A percentile compares a stretch with the other conserved stretches of the same genome.
Conservation (phyloP, 441 rosid species). For the Adansonia grandidieri region DNA sequence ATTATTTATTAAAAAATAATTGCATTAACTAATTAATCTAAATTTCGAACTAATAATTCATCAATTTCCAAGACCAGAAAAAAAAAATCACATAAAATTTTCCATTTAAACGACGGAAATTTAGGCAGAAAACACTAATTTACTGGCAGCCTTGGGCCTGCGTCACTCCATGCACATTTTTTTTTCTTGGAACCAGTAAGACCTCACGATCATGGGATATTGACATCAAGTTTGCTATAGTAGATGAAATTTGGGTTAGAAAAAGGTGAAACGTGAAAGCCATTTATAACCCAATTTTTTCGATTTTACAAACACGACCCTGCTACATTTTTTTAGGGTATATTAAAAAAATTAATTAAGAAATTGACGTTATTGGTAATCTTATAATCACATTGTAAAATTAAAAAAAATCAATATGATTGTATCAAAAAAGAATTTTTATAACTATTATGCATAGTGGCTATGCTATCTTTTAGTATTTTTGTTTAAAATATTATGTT, state of each 20-base stretch:
- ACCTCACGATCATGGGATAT: background rate
- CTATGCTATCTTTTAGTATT: background rate
- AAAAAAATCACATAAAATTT: background rate
- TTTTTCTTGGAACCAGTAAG: background rate
- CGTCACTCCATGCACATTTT: background rate
- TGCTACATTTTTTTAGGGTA: too few species aligned
- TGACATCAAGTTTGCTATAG: background rate
- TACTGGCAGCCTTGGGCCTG: background rate
- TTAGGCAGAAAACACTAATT: background rate
- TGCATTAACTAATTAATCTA: too few species aligned
- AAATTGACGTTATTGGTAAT: too few species aligned
- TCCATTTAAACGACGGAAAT: background rate
- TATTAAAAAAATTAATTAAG: too few species aligned
- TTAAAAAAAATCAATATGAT: too few species aligned
- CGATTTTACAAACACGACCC: too few species aligned
- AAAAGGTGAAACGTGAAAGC: background rate
- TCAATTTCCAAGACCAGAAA: background rate
- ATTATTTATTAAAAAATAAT: too few species aligned
- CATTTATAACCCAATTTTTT: too few species aligned
- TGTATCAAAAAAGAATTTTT: too few species aligned
- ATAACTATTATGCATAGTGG: background rate
- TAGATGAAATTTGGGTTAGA: background rate
- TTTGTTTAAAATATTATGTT: background rate
- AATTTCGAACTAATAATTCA: background rate
- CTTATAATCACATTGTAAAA: too few species aligned